Evolutionary conservation across 2,329 filamentous ascomycete genomes (phyloP).

Genomic region (Cladosporium sphaerospermum): DNA sequence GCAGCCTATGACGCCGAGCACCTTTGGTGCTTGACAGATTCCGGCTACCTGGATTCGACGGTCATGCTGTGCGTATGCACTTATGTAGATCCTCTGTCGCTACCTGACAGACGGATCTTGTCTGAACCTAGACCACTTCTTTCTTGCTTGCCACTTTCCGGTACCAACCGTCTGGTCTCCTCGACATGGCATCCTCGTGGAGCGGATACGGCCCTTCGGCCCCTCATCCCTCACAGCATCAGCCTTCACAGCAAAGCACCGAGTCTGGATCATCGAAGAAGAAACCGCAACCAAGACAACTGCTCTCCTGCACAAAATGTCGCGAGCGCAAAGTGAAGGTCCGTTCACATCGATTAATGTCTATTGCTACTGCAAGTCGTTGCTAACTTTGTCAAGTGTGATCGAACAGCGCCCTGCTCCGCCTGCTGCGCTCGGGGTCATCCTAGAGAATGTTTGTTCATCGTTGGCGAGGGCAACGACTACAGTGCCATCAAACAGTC

Average conservation of each 20-base stretch:
- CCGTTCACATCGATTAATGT: constrained; percentile 15
- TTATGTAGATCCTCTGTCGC: constrained; percentile 23
- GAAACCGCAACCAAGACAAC: constrained; percentile 38
- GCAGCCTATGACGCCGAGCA: constrained; percentile 5
- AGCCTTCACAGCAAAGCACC: constrained; percentile 15
- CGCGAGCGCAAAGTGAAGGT: constrained; percentile 46
- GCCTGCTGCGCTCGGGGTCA: constrained; percentile 44
- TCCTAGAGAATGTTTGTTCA: constrained; percentile 43
- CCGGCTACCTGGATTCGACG: constrained; percentile 23
- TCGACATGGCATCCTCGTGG: constrained; percentile 25
- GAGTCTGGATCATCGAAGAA: constrained; percentile 21
- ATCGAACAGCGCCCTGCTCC: constrained; percentile 45
- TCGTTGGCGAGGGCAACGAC: constrained; percentile 40
- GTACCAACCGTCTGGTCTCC: constrained; percentile 5
- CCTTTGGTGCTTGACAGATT: constrained; percentile 13
- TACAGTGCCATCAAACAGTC: constrained; percentile 43
- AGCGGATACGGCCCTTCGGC: constrained; percentile 22
- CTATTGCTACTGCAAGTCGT: not conserved
- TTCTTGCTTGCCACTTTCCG: not conserved
- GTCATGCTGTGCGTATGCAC: constrained; percentile 25
- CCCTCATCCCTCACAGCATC: constrained; percentile 17
- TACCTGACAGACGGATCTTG: constrained; percentile 12
- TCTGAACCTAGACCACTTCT: constrained; percentile 7
- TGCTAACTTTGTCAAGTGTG: constrained; percentile 33
- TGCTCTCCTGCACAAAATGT: constrained; percentile 45